These are phyloP conservation scores for Candida gorgasii DNA, from an alignment of 805 yeast genomes.

Conservation along the genomic window DNA sequence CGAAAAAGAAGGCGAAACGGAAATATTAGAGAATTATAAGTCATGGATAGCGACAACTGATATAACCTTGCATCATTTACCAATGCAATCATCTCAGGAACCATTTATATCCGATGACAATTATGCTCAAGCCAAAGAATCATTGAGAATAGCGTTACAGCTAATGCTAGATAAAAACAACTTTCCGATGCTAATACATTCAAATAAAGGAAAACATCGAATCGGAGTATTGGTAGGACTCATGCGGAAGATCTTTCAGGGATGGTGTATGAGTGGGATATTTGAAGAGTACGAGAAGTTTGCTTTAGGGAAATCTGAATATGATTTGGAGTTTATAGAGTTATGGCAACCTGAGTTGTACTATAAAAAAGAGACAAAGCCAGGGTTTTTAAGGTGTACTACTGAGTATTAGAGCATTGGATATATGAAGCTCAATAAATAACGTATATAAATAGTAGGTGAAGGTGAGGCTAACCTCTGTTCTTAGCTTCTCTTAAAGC, in stretches of 20 bases:
- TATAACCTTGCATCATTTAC: conserved; percentile 58
- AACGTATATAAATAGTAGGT: background rate
- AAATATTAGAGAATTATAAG: conserved; percentile 55
- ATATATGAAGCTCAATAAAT: conserved; percentile 2
- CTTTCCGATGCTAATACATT: conserved; percentile 86
- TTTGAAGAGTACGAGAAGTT: conserved; percentile 92
- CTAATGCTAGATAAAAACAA: conserved; percentile 63
- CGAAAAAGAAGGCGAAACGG: conserved; percentile 53
- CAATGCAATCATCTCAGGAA: conserved; percentile 73
- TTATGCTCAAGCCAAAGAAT: conserved; percentile 37
- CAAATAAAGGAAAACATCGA: conserved; percentile 96
- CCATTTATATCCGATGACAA: conserved; percentile 62
- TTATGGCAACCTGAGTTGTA: conserved; percentile 65
- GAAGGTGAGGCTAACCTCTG: conserved; percentile 22
- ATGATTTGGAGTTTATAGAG: conserved; percentile 88
- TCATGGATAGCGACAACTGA: conserved; percentile 61
- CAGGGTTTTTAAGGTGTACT: conserved; percentile 58
- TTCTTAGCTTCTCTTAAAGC: conserved; percentile 78
- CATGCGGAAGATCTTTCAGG: conserved; percentile 80
- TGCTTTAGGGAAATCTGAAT: conserved; percentile 91
- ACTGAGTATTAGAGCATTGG: background rate
- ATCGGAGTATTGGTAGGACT: conserved; percentile 93
- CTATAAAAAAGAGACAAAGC: conserved; percentile 49
- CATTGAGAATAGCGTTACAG: conserved; percentile 57
- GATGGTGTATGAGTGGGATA: conserved; percentile 91